Percentiles rank a stretch among this genome's conserved stretches.
phyloP scores from a whole-genome alignment of 345 rosid species.

The Anacardium occidentale region DNA sequence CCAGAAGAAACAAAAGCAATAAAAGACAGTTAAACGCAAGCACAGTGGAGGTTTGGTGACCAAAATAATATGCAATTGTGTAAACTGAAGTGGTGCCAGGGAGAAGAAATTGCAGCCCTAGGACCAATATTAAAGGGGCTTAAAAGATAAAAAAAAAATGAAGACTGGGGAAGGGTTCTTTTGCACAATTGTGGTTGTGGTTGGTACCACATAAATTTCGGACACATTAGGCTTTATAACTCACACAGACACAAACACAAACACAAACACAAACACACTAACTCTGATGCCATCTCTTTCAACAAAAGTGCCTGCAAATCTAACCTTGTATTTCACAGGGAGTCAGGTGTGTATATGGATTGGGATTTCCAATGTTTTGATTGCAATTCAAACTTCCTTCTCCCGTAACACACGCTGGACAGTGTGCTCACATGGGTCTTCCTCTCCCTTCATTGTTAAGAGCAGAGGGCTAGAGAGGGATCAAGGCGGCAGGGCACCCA shows the following conservation, averaged over 20 bases:
- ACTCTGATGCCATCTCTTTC: constrained; percentile 40
- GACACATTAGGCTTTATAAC: constrained; percentile 15
- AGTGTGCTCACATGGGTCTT: constrained; percentile 38
- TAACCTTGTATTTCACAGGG: constrained; percentile 24
- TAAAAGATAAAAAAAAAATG: too few relatives aligned
- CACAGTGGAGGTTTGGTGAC: too few relatives aligned
- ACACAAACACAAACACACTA: constrained; percentile 13
- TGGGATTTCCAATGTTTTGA: constrained; percentile 52
- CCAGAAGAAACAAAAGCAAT: too few relatives aligned
- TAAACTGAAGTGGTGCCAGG: too few relatives aligned
- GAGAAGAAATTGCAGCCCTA: too few relatives aligned
- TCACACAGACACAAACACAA: constrained; percentile 14
- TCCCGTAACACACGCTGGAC: constrained; percentile 26
- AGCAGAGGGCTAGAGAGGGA: not conserved
- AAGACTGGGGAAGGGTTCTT: too few relatives aligned
- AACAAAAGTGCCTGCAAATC: constrained; percentile 23
- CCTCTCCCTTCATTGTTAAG: not conserved
- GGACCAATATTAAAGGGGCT: too few relatives aligned
- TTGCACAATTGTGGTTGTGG: constrained; percentile 27
- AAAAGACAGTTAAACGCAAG: too few relatives aligned
- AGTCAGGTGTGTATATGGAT: constrained; percentile 12
- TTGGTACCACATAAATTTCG: constrained; percentile 19
- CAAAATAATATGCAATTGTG: too few relatives aligned
- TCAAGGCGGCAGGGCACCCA: too few relatives aligned
- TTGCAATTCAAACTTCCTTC: constrained; percentile 20